Evolutionary conservation across 768 basidiomycete genomes (phyloP).

Genomic region (Piloderma croceum): DNA sequence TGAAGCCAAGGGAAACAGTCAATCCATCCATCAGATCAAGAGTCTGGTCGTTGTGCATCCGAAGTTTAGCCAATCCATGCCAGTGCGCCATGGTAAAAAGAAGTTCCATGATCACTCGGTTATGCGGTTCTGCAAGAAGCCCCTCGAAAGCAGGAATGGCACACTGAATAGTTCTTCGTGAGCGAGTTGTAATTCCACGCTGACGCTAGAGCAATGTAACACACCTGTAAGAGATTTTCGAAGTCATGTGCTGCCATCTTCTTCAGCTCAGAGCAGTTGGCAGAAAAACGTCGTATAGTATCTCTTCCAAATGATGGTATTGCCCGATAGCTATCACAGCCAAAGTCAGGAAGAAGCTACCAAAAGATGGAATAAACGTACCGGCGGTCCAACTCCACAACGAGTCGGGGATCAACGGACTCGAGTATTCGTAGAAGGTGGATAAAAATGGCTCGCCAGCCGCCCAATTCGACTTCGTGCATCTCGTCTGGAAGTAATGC

Average conservation of each 20-base stretch:
- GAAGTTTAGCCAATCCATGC: constrained; percentile 10
- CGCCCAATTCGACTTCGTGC: not conserved
- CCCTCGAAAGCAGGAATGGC: constrained; percentile 29
- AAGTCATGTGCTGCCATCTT: constrained; percentile 20
- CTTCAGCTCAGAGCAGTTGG: constrained; percentile 18
- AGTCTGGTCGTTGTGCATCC: not conserved
- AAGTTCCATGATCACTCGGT: constrained; percentile 16
- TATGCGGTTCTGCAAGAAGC: constrained; percentile 22
- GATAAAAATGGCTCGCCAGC: not conserved
- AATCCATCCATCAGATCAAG: not conserved
- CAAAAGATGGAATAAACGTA: not conserved
- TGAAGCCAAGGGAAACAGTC: constrained; percentile 12
- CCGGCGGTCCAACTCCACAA: not conserved
- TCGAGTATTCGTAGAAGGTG: not conserved
- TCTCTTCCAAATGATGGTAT: not conserved
- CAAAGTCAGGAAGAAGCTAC: not conserved
- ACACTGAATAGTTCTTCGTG: too few relatives aligned
- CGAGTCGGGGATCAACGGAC: not conserved
- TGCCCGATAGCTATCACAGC: not conserved
- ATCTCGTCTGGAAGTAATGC: not conserved
- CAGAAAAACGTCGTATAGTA: constrained; percentile 17
- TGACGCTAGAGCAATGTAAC: not conserved
- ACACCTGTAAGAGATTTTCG: constrained; percentile 21
- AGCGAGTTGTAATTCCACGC: too few relatives aligned
- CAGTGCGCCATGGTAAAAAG: constrained; percentile 13